Evolutionary conservation across 2,329 filamentous ascomycete genomes (phyloP), one percentile per base, ranked within the genome.

Genomic region (Fusarium citri): DNA sequence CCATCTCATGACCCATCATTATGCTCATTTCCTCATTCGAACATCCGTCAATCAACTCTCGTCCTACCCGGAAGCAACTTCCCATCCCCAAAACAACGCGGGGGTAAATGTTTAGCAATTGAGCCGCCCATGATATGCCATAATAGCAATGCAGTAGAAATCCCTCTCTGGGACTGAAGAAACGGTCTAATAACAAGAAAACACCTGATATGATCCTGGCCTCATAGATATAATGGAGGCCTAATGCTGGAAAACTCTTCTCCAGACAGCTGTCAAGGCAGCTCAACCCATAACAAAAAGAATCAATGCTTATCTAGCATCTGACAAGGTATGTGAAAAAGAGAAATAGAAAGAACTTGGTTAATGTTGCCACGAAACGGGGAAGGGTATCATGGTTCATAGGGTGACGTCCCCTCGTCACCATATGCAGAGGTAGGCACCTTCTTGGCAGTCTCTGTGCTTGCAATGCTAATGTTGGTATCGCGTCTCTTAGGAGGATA

Each of bases 371-470:
- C 43, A 64, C 46, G 55, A 59, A 67, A 59, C 46, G 59, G 68
- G 58, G 58, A 63, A 56, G 74, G 73, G 70, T 70, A 72, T 76
- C 67, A 76, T 68, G 59, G 46, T 68, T 76, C 74, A 63, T 72
- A 74, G 45, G 67, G 64, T 28, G 71, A 72, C 68, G 50, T 66
- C 61, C 69, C 66, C 65, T 78, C 76, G 66, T 78, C 80, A 64
- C 78, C 78, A 64, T 80, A 76, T 51, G 82, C 73, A 41, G 79
- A 68, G 20, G 66, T 59, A 18, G 66, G 62, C 30, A 88, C 76
- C 76, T 88, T 89, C 79, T 89, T 90, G 41, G 88, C 88, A 45
- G 88, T 91, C 71, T 90, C 88, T 2, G 87, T 89, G 74, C 88
- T 90, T 31, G 85, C 86, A 28, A 87, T 85, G 69, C 87, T 89